Evolutionary conservation across 2,329 filamentous ascomycete genomes (phyloP).

Genomic region (Penicillium sp.): DNA sequence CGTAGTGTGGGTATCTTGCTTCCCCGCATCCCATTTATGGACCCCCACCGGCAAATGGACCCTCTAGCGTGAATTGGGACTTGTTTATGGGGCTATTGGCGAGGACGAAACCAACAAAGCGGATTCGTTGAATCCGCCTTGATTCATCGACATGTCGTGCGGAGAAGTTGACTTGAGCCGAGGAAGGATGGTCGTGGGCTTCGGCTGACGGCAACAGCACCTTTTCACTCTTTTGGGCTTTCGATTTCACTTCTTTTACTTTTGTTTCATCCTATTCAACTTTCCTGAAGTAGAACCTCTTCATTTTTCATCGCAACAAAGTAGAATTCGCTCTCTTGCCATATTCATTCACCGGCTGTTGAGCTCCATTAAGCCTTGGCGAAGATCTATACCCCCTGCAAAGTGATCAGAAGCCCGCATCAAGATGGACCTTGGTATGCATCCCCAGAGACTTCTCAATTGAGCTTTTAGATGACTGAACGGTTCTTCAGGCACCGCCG

Average conservation of each 20-base stretch:
- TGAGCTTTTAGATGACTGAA: neutral
- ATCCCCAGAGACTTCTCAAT: neutral
- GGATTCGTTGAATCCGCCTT: conserved; percentile 11
- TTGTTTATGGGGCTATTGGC: neutral
- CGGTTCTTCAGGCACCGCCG: conserved; percentile 29
- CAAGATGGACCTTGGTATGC: conserved; percentile 24
- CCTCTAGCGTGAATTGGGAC: neutral
- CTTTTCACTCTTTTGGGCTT: neutral
- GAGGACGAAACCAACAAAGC: neutral
- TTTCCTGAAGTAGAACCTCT: neutral
- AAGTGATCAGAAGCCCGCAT: neutral
- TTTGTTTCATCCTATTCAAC: too few species aligned
- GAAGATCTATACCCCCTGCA: neutral
- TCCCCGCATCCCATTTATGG: conserved; percentile 9
- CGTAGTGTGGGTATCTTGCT: neutral
- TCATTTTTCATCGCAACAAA: neutral
- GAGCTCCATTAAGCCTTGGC: neutral
- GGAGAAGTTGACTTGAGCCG: conserved; percentile 12
- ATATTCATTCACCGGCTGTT: neutral
- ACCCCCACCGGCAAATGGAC: conserved; percentile 3
- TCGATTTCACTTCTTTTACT: neutral
- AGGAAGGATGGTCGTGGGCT: neutral
- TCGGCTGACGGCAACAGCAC: conserved; percentile 10
- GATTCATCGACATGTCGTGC: conserved; percentile 3
- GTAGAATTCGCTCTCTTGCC: neutral